These are phyloP conservation scores for Naganishia friedmannii DNA, from an alignment of 768 basidiomycete species.

Conservation along the genomic window DNA sequence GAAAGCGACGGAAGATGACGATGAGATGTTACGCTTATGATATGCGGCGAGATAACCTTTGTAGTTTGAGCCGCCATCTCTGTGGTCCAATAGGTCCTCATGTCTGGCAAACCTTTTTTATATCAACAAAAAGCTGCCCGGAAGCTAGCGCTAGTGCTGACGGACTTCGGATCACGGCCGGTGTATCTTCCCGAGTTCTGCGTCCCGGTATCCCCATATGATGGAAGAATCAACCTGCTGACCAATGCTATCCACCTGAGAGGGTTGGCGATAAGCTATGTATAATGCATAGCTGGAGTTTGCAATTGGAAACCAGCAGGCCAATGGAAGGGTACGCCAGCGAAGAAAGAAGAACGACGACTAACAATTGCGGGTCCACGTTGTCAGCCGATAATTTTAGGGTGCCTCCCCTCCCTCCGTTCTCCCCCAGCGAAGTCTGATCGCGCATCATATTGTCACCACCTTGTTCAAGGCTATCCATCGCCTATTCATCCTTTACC, in stretches of 20 bases:
- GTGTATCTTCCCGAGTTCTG: not conserved
- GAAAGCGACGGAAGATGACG: not conserved
- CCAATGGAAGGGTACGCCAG: not conserved
- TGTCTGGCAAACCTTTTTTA: not conserved
- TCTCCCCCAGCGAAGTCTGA: not conserved
- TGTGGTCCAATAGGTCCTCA: not conserved
- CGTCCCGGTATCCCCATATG: not conserved
- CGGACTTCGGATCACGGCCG: not conserved
- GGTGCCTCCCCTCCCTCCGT: not conserved
- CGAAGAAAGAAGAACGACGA: not conserved
- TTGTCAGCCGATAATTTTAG: conserved; percentile 16
- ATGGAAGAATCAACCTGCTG: not conserved
- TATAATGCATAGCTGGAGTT: not conserved
- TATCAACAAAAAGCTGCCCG: not conserved
- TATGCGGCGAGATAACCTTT: not conserved
- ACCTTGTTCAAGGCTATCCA: not conserved
- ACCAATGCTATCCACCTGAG: conserved; percentile 8
- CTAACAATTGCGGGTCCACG: conserved; percentile 3
- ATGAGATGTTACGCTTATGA: not conserved
- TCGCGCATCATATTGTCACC: not conserved
- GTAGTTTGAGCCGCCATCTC: no score
- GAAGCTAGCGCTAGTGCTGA: not conserved
- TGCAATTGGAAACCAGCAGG: no score
- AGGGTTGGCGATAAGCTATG: no score
- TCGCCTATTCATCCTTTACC: no score